Evolutionary conservation across 345 rosid species (phyloP), one percentile per base, ranked within the genome.

Genomic region (Trapa bicornis): DNA sequence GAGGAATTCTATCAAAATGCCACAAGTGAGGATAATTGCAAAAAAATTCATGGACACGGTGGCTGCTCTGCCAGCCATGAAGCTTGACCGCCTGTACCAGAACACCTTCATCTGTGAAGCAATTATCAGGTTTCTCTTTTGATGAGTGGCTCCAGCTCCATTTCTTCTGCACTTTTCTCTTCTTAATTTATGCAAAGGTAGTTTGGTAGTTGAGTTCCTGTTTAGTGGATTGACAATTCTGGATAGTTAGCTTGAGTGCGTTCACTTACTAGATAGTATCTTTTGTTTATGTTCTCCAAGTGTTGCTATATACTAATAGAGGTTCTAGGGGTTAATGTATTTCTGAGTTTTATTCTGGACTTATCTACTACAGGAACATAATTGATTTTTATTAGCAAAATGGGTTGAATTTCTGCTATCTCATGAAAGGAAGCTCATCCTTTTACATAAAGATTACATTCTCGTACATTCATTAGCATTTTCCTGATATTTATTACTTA

Each of bases 21-120:
- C 96, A 56, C 89, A 88, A 53, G 94, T 93, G 67, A 89, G 79
- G 85, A 88, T 93, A 41, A 86, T 88, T 37, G 91, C 96, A 1
- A 93, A 83, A 84, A 88, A 84, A 76, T 93, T 90, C 76, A 90
- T 90, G 98, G 97, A 88, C 80, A 93, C 90, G 98, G 98, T 93
- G 81, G 90, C 97, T 17, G 79, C 97, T 43, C 70, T 93, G 70
- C 88, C 97, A 0, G 86, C 92, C 74, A 83, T 87, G 74, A 91
- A 90, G 83, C 98, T 93, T 57, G 89, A 88, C 56, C 76, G 70
- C 66, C 96, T 93, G 52, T 93, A 88, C 77, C 72, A 86, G 73
- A 93, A 87, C 67, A 80, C 86, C 15, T 91, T 87, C 82, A 91
- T 94, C 45, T 91, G 95, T 70, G 91, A 94, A 67, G 99, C 99